Evolutionary conservation across 2,329 filamentous ascomycete genomes (phyloP).

Genomic region (Acrodontium crateriforme): DNA sequence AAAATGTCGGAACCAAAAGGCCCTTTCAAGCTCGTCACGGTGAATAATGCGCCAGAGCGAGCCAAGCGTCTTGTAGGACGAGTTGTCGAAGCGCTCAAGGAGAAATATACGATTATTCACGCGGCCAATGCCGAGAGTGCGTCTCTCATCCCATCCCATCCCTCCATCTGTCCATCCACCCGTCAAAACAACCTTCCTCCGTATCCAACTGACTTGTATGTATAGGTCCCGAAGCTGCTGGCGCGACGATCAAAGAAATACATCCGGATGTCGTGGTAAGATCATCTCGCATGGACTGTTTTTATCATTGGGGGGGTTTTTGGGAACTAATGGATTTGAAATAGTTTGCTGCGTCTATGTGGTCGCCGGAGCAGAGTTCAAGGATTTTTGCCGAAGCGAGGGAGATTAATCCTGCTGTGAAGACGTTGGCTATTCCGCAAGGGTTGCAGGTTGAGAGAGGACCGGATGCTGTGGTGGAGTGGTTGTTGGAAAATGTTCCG

Average conservation of each 20-base stretch:
- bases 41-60: constrained; percentile 54
- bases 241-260: constrained; percentile 4
- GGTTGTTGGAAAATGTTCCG: constrained; percentile 32
- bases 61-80: constrained; percentile 49
- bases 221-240: constrained; percentile 7
- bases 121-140: constrained; percentile 48
- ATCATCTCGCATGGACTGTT: background rate
- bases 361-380: constrained; percentile 36
- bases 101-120: constrained; percentile 49
- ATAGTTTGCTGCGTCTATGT: constrained; percentile 50
- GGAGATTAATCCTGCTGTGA: constrained; percentile 33
- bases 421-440: constrained; percentile 39
- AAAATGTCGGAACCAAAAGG: constrained; percentile 24
- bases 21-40: constrained; percentile 50
- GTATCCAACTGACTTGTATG: background rate
- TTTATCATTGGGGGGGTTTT: no score
- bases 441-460: constrained; percentile 41
- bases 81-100: constrained; percentile 46
- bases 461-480: constrained; percentile 42
- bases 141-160: constrained; percentile 9
- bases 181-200: no score
- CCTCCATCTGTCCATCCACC: background rate
- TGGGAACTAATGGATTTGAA: no score
- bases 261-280: constrained; percentile 33
- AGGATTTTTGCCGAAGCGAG: constrained; percentile 33